A percentile compares a stretch with the other conserved stretches of the same genome.
phyloP scores from a whole-genome alignment of 1,139 yeast genomes.

The Suhomyces atakaporum region DNA sequence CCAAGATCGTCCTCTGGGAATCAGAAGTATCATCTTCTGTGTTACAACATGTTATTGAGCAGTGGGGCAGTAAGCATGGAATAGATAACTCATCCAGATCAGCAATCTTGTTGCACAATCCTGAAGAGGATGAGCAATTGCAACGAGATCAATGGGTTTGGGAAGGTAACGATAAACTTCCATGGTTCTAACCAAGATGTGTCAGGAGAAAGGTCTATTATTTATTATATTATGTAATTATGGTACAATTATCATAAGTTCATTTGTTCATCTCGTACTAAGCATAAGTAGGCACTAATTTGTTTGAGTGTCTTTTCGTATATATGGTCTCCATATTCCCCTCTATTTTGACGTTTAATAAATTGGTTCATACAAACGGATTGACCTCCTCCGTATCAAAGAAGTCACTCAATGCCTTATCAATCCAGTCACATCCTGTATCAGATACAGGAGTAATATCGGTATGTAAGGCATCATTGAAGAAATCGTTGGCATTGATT shows the following conservation, averaged over 20 bases:
- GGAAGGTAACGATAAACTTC: constrained; percentile 48
- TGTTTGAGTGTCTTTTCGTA: too few species aligned
- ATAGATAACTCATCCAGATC: constrained; percentile 40
- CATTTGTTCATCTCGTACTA: too few species aligned
- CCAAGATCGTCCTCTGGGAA: constrained; percentile 39
- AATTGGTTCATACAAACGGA: too few species aligned
- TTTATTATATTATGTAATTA: constrained; percentile 1
- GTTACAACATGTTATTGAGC: constrained; percentile 18
- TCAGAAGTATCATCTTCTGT: constrained; percentile 27
- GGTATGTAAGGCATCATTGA: constrained; percentile 5
- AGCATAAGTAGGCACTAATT: too few species aligned
- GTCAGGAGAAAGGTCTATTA: too few species aligned
- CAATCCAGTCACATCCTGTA: constrained; percentile 58
- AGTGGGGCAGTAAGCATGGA: constrained; percentile 22
- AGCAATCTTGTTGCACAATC: constrained; percentile 34
- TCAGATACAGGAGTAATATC: constrained; percentile 42
- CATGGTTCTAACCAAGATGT: constrained; percentile 39
- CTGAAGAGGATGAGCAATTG: constrained; percentile 27
- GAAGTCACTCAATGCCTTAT: constrained; percentile 32
- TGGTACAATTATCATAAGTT: constrained; percentile 2
- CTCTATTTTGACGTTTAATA: too few species aligned
- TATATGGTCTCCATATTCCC: too few species aligned
- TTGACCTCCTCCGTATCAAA: constrained; percentile 16
- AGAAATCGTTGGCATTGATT: constrained; percentile 6
- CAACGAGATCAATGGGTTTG: constrained; percentile 33